These are phyloP conservation scores for Pyrenochaeta sp. DNA, from an alignment of 2,329 filamentous ascomycete genomes.

Conservation along the genomic window DNA sequence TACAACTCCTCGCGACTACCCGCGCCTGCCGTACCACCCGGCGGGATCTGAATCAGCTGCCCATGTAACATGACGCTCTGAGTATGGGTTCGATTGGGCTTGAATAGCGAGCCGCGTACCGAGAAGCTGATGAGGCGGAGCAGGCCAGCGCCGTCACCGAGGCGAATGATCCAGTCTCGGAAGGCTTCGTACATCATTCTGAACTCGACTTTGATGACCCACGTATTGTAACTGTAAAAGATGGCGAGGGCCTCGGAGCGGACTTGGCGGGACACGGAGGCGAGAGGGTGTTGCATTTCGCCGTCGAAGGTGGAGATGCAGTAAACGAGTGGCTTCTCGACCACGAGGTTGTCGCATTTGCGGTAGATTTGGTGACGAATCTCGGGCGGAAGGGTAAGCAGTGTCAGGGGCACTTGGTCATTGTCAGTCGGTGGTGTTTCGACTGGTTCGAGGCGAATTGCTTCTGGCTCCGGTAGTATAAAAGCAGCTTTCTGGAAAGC, in stretches of 20 bases:
- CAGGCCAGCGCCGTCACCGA: slow-evolving; percentile 41
- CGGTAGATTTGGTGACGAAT: slow-evolving; percentile 50
- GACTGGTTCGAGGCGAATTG: slow-evolving; percentile 16
- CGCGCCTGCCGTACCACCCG: slow-evolving; percentile 14
- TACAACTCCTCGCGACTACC: slow-evolving; percentile 28
- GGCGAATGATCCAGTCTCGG: slow-evolving; percentile 48
- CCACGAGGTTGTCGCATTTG: slow-evolving; percentile 46
- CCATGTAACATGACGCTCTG: slow-evolving; percentile 31
- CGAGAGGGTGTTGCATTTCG: slow-evolving; percentile 49
- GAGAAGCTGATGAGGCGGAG: slow-evolving; percentile 45
- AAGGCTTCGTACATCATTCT: slow-evolving; percentile 52
- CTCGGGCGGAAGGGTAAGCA: slow-evolving; percentile 49
- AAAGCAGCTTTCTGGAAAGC: slow-evolving; percentile 19
- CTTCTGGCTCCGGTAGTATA: slow-evolving; percentile 19
- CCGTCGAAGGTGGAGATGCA: slow-evolving; percentile 49
- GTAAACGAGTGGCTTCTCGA: slow-evolving; percentile 50
- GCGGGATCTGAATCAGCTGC: slow-evolving; percentile 30
- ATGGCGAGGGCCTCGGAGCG: slow-evolving; percentile 49
- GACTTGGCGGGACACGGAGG: slow-evolving; percentile 45
- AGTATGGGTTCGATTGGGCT: slow-evolving; percentile 36
- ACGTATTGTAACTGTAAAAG: slow-evolving; percentile 52
- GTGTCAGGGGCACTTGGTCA: slow-evolving; percentile 27
- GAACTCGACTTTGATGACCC: slow-evolving; percentile 52
- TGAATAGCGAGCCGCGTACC: slow-evolving; percentile 46
- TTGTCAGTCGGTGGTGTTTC: slow-evolving; percentile 7